Base-by-base conservation (phyloP, 805 yeast species). In the Monosporozyma yasuniensis region DNA sequence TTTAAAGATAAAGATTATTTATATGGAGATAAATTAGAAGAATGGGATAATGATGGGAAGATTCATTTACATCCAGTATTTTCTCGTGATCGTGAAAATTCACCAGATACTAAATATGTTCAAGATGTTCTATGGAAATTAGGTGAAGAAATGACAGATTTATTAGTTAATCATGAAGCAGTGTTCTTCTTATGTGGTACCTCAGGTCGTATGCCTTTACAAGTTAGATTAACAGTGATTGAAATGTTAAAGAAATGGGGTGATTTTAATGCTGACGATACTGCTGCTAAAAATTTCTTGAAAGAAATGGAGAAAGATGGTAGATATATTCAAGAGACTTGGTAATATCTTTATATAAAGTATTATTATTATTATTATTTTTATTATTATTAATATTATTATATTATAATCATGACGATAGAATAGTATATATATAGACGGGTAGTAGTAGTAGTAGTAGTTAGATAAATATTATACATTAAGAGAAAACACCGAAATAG, bases 171-270 rank as follows among this genome's bases (percentile, higher is more conserved):
- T 12, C 56, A 77, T 42, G 63, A 72, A n/a, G 95, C 86, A 0
- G 65, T 77, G 0, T 69, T 93, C 4, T 89, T 83, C 61, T 72
- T 93, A 5, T 91, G 99, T 72, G 99, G 99, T 0, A 82, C 96
- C 14, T 81, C 95, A 23, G 98, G 99, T 0, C 79, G 79, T 54
- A 93, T 93, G 99, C 99, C 99, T 0, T 74, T 78, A 21, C 89
- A 83, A 66, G 93, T 91, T 1, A 72, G 96, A 50, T 67, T 85
- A n/a, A 91, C 97, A 0, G 63, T 93, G 25, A 79, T 77, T 35
- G 83, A 78, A 14, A 78, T 86, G 12, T 59, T 86, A 11, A 68
- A 70, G 50, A 79, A 78, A 55, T 65, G 69, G 52, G 74, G 71
- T 0, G 66, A 66, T 18, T 57, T 74, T 38, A 42, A 37, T 3